Evolutionary conservation across 2,329 filamentous ascomycete genomes (phyloP), one percentile per base, ranked within the genome.

Genomic region (Claviceps humidiphila): DNA sequence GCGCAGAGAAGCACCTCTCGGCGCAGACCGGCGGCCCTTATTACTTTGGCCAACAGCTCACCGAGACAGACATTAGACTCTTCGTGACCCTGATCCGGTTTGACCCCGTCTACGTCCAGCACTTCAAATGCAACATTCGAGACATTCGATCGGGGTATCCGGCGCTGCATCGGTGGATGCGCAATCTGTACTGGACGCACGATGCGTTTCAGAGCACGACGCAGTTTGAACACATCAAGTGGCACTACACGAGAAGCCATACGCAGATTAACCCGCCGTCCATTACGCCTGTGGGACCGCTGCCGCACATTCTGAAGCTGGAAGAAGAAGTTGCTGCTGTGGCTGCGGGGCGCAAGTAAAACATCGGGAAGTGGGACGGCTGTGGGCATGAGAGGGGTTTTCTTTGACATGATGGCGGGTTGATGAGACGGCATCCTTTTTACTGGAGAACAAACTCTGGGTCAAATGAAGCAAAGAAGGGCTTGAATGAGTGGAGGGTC

Each of bases 181-280:
- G 87, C 52, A 77, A 84, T 62, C 71, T 95, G 60, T 96, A 95
- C 72, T 95, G 89, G 89, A 84, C 84, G 59, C 66, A 81, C 24
- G 74, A 81, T 0, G 89, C 88, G 2, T 96, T 95, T 71, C 73
- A 74, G 57, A 80, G 86, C 50, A 93, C 89, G 55, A 95, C 90
- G 22, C 80, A 96, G 67, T 95, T 95, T 66, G 80, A 94, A 67
- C 93, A 98, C 71, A 97, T 97, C 73, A 96, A 95, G 79, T 85
- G 74, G 66, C 81, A 84, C 65, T 81, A 80, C 65, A 80, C 78
- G 55, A 71, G 74, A 60, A 81, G 76, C 58, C 78, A 82, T 61
- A 74, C 73, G 9, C 76, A 85, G 70, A 84, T 85, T 64, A 85
- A 85, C 67, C 82, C 81, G 16, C 67, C 73, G 49, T 72, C 75